A percentile compares a stretch with the other conserved stretches of the same genome.
Evolutionary conservation across 2,329 filamentous ascomycete genomes (phyloP).

Genomic region (Aspergillus sp.): DNA sequence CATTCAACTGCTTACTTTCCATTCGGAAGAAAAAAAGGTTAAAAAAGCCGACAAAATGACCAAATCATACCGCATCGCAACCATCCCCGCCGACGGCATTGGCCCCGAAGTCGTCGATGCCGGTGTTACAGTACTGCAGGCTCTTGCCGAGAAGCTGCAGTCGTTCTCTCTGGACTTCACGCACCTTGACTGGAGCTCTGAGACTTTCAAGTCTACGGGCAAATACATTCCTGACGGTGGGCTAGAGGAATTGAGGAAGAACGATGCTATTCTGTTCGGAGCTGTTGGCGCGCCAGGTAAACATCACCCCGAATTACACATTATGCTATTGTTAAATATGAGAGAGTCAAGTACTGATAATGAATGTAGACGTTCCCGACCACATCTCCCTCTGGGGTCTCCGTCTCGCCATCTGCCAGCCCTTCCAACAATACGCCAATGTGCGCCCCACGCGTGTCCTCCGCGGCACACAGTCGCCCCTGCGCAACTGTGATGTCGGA

Average conservation of each 20-base stretch:
- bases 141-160: slow-evolving; percentile 43
- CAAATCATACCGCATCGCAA: slow-evolving; percentile 55
- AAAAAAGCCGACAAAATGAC: background rate
- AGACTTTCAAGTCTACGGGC: slow-evolving; percentile 64
- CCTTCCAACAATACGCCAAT: slow-evolving; percentile 69
- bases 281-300: slow-evolving; percentile 63
- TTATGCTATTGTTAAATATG: background rate
- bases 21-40: background rate
- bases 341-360: background rate
- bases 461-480: slow-evolving; percentile 59
- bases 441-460: slow-evolving; percentile 64
- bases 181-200: slow-evolving; percentile 66
- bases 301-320: background rate
- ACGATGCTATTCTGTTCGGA: slow-evolving; percentile 68
- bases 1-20: background rate
- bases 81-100: slow-evolving; percentile 69
- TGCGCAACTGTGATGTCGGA: slow-evolving; percentile 54
- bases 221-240: slow-evolving; percentile 64
- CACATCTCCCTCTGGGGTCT: slow-evolving; percentile 68
- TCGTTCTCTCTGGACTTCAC: slow-evolving; percentile 62
- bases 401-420: slow-evolving; percentile 65
- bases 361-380: slow-evolving; percentile 57
- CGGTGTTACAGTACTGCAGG: slow-evolving; percentile 61
- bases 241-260: slow-evolving; percentile 55
- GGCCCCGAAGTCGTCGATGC: slow-evolving; percentile 67